Evolutionary conservation across 306 rosid species (phyloP), one percentile per base, ranked within the genome.

Genomic region (Cicer cuneatum): DNA sequence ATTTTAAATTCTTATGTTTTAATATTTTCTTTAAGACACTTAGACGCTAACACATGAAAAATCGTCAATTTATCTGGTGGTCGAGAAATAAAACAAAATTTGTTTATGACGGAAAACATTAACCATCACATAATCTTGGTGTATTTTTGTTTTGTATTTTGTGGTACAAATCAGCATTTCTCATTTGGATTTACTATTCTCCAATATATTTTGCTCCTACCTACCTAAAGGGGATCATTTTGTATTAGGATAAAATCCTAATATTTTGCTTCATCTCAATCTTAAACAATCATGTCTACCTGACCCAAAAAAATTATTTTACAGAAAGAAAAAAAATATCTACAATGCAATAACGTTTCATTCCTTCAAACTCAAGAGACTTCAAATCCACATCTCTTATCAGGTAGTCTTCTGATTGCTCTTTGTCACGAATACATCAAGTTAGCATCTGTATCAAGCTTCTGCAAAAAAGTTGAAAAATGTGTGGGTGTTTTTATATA

Each of bases 401-500:
- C 63, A 24, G 7, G 9, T 21, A 10, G 9, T 57, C 65, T 59
- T 59, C 19, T 12, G 29, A 59, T 7, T 59, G 18, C 18, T 13
- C 63, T 19, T 11, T 59, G 66, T 59, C 66, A 59, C 42, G 35
- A 41, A 24, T 59, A 59, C 66, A 33, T 42, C 66, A 59, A 7
- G 33, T 11, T 2, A 59, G 10, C 18, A 59, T 15, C 2, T 33
- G 43, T 35, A 33, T 59, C 66, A 33, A 33, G 42, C 10, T 35
- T 59, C 66, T 33, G 66, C 66, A 59, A 59, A 35, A 58, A 33
- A 35, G 7, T 59, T 7, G 5, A 59, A 59, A 59, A 59, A 29
- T 29, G 35, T 2, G 4, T 57, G 29, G 39, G 40, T 51, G 35
- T 6, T 24, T 57, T 57, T 29, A 24, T 57, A 57, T 8, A 8